These are phyloP conservation scores for Thalassiosira exigua DNA, from an alignment of 352 stramenopile genomes.

Conservation along the genomic window DNA sequence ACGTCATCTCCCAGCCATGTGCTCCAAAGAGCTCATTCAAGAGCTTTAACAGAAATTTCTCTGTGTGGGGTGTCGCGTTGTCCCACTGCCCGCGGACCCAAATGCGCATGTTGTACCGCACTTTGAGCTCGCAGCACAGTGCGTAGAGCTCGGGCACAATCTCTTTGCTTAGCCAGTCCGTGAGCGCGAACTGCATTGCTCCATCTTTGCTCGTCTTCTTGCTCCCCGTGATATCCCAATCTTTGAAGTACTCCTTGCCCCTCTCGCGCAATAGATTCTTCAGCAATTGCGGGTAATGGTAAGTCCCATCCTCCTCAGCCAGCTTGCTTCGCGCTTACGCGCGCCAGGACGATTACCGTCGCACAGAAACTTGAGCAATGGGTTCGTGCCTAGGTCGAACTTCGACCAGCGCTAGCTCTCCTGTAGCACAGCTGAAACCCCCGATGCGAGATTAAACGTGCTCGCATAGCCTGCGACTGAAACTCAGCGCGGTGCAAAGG, in stretches of 20 bases:
- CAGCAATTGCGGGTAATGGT: neutral
- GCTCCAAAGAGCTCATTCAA: neutral
- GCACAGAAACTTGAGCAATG: too few species aligned
- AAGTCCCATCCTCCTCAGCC: conserved; percentile 3
- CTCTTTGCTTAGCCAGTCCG: neutral
- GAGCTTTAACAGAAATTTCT: neutral
- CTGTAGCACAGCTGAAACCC: too few species aligned
- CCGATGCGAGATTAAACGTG: too few species aligned
- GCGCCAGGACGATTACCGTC: too few species aligned
- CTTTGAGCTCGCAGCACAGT: neutral
- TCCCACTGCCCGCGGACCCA: neutral
- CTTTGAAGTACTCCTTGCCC: conserved; percentile 18
- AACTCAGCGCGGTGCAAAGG: too few species aligned
- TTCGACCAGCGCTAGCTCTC: too few species aligned
- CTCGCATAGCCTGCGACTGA: too few species aligned
- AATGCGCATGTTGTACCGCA: neutral
- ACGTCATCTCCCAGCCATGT: neutral
- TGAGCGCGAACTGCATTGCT: conserved; percentile 1
- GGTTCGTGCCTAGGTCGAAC: too few species aligned
- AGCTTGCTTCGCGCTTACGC: too few species aligned
- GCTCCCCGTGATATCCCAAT: conserved; percentile 24
- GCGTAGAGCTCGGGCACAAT: neutral
- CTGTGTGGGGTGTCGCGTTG: neutral
- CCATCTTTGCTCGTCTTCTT: neutral
- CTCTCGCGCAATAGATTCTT: conserved; percentile 2